A percentile compares a stretch with the other conserved stretches of the same genome.
These are phyloP conservation scores for Solanum pimpinellifolium DNA, from an alignment of 257 asterid species.

Conservation along the genomic window DNA sequence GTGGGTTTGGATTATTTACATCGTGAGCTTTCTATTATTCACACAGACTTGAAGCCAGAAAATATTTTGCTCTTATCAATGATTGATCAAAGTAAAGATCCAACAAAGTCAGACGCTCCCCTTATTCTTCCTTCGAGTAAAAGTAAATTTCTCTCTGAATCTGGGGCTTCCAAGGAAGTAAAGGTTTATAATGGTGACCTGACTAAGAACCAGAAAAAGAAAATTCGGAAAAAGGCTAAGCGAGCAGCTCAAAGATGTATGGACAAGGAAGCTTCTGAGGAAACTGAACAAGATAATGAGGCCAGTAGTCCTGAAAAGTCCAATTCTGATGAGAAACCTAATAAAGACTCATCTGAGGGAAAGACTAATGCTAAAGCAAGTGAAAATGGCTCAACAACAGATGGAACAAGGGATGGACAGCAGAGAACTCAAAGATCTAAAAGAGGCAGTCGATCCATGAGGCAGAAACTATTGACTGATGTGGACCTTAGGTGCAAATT, in stretches of 20 bases:
- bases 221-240: slow-evolving; percentile 62
- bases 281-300: slow-evolving; percentile 46
- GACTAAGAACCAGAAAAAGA: slow-evolving; percentile 91
- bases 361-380: slow-evolving; percentile 20
- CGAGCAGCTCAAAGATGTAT: slow-evolving; percentile 59
- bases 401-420: slow-evolving; percentile 10
- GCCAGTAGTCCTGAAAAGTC: slow-evolving; percentile 49
- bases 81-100: slow-evolving; percentile 82
- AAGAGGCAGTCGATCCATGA: slow-evolving; percentile 59
- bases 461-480: slow-evolving; percentile 70
- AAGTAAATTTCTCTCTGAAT: slow-evolving; percentile 34
- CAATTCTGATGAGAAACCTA: slow-evolving; percentile 32
- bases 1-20: slow-evolving; percentile 93
- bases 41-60: slow-evolving; percentile 97
- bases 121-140: slow-evolving; percentile 55
- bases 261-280: slow-evolving; percentile 42
- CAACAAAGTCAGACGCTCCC: slow-evolving; percentile 49
- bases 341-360: slow-evolving; percentile 24
- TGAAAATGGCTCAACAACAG: slow-evolving; percentile 14
- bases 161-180: slow-evolving; percentile 44
- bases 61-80: slow-evolving; percentile 64
- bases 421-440: slow-evolving; percentile 39
- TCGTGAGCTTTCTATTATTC: slow-evolving; percentile 84
- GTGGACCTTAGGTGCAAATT: slow-evolving; percentile 81
- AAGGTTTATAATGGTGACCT: slow-evolving; percentile 44